Conservation (phyloP, 768 basidiomycete species). For the Amanita phalloides region DNA sequence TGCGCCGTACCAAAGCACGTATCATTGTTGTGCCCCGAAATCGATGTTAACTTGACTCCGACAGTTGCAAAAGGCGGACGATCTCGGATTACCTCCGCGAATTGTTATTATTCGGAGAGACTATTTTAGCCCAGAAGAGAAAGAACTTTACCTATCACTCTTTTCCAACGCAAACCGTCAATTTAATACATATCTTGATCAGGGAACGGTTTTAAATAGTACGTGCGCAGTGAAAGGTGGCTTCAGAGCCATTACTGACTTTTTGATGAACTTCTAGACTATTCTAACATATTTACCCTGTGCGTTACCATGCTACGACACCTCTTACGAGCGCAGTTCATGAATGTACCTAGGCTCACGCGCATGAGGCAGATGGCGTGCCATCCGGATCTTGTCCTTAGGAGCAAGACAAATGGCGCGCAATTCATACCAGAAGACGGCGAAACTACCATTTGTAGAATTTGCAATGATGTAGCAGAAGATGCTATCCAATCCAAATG, state of each 20-base stretch:
- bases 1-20: conserved; percentile 73
- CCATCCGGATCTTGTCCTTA: conserved; percentile 88
- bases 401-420: conserved; percentile 69
- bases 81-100: conserved; percentile 89
- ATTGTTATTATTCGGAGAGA: conserved; percentile 83
- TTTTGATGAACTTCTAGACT: conserved; percentile 37
- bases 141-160: conserved; percentile 84
- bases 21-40: neutral
- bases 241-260: neutral
- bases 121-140: conserved; percentile 95
- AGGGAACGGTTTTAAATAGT: conserved; percentile 92
- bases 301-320: conserved; percentile 20
- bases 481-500: conserved; percentile 94
- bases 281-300: conserved; percentile 84
- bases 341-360: conserved; percentile 52
- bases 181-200: conserved; percentile 83
- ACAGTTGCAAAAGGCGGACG: conserved; percentile 90
- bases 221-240: conserved; percentile 18
- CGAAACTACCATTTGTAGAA: conserved; percentile 80
- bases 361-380: conserved; percentile 96
- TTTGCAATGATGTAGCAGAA: conserved; percentile 97
- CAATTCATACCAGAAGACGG: conserved; percentile 48
- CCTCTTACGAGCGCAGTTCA: neutral
- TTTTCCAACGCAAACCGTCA: conserved; percentile 91
- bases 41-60: neutral